These are phyloP conservation scores for Globisporangium emineosum DNA, from an alignment of 352 stramenopile genomes.

Conservation along the genomic window DNA sequence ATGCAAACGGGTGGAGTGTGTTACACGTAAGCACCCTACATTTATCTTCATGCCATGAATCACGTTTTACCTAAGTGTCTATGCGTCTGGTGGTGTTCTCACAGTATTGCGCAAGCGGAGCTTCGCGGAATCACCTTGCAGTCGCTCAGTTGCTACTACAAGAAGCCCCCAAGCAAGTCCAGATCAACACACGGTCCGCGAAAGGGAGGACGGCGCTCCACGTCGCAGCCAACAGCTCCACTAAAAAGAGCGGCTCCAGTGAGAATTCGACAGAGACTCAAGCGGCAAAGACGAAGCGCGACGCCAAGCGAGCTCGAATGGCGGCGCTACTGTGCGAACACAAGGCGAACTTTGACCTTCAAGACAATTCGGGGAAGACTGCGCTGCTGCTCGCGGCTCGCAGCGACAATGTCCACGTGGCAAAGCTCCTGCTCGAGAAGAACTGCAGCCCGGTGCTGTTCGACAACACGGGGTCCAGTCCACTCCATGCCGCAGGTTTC, in stretches of 20 bases:
- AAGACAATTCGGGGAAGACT: constrained; percentile 34
- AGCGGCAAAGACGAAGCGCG: background rate
- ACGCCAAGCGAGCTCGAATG: constrained; percentile 21
- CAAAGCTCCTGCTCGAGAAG: constrained; percentile 26
- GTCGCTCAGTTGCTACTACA: constrained; percentile 39
- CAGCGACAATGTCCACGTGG: constrained; percentile 22
- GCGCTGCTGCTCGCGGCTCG: constrained; percentile 41
- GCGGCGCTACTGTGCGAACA: constrained; percentile 23
- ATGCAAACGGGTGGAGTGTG: constrained; percentile 57
- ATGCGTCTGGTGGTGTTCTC: background rate
- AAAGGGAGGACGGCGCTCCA: constrained; percentile 61
- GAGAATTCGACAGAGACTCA: background rate
- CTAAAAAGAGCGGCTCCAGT: constrained; percentile 1
- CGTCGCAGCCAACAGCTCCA: constrained; percentile 22
- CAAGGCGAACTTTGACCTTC: constrained; percentile 33
- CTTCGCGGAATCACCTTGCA: constrained; percentile 24
- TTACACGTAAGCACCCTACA: constrained; percentile 40
- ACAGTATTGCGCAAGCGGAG: constrained; percentile 50
- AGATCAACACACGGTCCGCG: constrained; percentile 37
- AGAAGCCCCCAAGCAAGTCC: constrained; percentile 10
- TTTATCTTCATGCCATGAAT: background rate
- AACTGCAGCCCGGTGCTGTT: constrained; percentile 29
- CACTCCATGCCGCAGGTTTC: constrained; percentile 50
- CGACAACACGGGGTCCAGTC: constrained; percentile 32
- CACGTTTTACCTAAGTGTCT: background rate